phyloP scores from a whole-genome alignment of 1,284 basidiomycete genomes.

The Neotropicomus parvogracilis region DNA sequence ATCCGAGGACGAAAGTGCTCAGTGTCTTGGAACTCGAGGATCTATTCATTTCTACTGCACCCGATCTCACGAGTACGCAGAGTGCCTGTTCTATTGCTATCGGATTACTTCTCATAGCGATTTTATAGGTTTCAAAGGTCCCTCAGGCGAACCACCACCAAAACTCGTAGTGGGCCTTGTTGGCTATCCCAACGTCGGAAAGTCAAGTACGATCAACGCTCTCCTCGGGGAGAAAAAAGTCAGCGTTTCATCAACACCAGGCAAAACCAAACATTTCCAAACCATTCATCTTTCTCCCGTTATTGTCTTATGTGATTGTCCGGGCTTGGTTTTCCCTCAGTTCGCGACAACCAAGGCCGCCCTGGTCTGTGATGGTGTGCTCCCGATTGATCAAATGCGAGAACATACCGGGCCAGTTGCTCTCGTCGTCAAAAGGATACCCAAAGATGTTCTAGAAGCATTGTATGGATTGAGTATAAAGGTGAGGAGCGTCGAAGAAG shows the following conservation, averaged over 20 bases:
- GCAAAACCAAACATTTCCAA: conserved; percentile 99
- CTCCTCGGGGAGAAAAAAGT: conserved; percentile 96
- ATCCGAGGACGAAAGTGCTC: conserved; percentile 76
- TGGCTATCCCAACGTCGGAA: conserved; percentile 99
- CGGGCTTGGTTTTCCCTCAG: conserved; percentile 97
- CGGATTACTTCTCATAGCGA: background rate
- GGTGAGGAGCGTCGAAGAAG: conserved; percentile 71
- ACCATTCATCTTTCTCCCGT: conserved; percentile 89
- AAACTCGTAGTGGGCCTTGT: conserved; percentile 91
- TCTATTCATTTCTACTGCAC: conserved; percentile 76
- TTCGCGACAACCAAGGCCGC: conserved; percentile 96
- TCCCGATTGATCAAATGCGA: conserved; percentile 97
- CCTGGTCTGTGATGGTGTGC: conserved; percentile 92
- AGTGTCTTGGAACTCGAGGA: conserved; percentile 89
- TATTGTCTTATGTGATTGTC: conserved; percentile 96
- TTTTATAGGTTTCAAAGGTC: conserved; percentile 59
- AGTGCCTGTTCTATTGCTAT: background rate
- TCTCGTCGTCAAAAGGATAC: conserved; percentile 79
- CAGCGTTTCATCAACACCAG: conserved; percentile 94
- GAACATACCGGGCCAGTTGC: conserved; percentile 89
- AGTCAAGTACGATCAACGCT: conserved; percentile 96
- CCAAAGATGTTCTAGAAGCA: conserved; percentile 83
- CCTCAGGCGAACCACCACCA: conserved; percentile 55
- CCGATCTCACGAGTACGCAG: conserved; percentile 64
- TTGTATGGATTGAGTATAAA: conserved; percentile 86